Evolutionary conservation across 129 eudicot species (phyloP).

Genomic region (Centella asiatica): DNA sequence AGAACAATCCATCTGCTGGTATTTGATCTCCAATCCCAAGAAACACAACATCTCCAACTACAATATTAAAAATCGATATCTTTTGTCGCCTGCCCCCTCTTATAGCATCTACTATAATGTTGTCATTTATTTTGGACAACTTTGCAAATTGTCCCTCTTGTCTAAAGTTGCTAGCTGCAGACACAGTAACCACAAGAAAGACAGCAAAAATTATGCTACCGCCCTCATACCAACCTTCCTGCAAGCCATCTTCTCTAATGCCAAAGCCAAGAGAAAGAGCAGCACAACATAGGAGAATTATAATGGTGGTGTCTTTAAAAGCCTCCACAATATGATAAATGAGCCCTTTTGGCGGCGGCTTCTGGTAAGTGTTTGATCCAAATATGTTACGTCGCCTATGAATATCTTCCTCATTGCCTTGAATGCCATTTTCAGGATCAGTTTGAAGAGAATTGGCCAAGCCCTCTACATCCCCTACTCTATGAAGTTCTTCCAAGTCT

Average conservation of each 20-base stretch:
- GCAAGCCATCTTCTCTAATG: slow-evolving; percentile 43
- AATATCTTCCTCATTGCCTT: slow-evolving; percentile 24
- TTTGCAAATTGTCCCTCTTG: slow-evolving; percentile 69
- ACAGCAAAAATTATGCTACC: slow-evolving; percentile 83
- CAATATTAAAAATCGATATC: slow-evolving; percentile 56
- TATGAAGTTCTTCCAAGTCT: slow-evolving; percentile 24
- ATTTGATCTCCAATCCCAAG: slow-evolving; percentile 69
- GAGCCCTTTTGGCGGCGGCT: slow-evolving; percentile 54
- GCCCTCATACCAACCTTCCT: slow-evolving; percentile 82
- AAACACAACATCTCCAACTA: slow-evolving; percentile 65
- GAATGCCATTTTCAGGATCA: slow-evolving; percentile 37
- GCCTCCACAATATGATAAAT: slow-evolving; percentile 47
- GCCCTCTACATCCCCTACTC: slow-evolving; percentile 36
- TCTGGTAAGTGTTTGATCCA: slow-evolving; percentile 61
- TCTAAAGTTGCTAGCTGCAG: slow-evolving; percentile 65
- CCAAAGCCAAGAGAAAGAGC: slow-evolving; percentile 69
- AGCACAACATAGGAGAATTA: slow-evolving; percentile 63
- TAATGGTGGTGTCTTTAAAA: slow-evolving; percentile 54
- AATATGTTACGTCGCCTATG: slow-evolving; percentile 20
- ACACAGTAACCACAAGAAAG: slow-evolving; percentile 53
- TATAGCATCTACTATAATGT: slow-evolving; percentile 48
- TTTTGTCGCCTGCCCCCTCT: slow-evolving; percentile 59
- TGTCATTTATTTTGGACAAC: slow-evolving; percentile 60
- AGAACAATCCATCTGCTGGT: slow-evolving; percentile 74
- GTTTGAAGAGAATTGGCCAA: slow-evolving; percentile 37